Percentiles rank a stretch among this genome's conserved stretches.
These are phyloP conservation scores for Roridomyces roridus DNA, from an alignment of 768 basidiomycete species.

Conservation along the genomic window DNA sequence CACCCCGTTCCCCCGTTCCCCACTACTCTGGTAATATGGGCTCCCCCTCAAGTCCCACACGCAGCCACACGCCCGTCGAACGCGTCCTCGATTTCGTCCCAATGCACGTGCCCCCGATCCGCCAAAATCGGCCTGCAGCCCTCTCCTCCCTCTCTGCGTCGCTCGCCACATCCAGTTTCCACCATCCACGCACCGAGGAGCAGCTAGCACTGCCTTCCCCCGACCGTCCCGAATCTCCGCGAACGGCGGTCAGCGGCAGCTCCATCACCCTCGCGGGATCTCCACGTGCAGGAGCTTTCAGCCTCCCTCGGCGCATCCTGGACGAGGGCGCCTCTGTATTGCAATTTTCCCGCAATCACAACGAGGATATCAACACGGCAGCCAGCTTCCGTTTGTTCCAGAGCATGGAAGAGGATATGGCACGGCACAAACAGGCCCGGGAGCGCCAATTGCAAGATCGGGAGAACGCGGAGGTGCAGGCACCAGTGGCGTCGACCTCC, in stretches of 20 bases:
- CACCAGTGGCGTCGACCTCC: slow-evolving; percentile 3
- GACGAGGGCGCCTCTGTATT: slow-evolving; percentile 43
- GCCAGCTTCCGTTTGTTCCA: slow-evolving; percentile 53
- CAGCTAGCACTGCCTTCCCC: slow-evolving; percentile 23
- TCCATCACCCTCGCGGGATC: slow-evolving; percentile 40
- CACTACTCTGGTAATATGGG: slow-evolving; percentile 20
- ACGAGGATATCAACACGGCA: slow-evolving; percentile 49
- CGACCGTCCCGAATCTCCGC: slow-evolving; percentile 19
- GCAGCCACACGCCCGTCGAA: slow-evolving; percentile 38
- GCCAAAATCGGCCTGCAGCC: slow-evolving; percentile 43
- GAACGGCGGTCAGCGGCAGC: slow-evolving; percentile 26
- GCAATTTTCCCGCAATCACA: slow-evolving; percentile 45
- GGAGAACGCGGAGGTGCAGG: slow-evolving; percentile 25
- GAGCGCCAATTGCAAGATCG: slow-evolving; percentile 28
- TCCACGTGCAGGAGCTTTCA: slow-evolving; percentile 20
- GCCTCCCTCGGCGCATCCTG: slow-evolving; percentile 23
- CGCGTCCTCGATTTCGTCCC: slow-evolving; percentile 67
- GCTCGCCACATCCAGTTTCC: slow-evolving; percentile 62
- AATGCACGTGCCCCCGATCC: slow-evolving; percentile 43
- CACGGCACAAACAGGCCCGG: slow-evolving; percentile 32
- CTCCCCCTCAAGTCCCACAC: slow-evolving; percentile 32
- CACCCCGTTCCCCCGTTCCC: slow-evolving; percentile 19
- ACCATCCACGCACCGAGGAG: slow-evolving; percentile 50
- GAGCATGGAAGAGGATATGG: slow-evolving; percentile 51
- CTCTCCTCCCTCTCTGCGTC: slow-evolving; percentile 77